Evolutionary conservation across 2,329 filamentous ascomycete genomes (phyloP).

Genomic region (Penicillium polonicum): DNA sequence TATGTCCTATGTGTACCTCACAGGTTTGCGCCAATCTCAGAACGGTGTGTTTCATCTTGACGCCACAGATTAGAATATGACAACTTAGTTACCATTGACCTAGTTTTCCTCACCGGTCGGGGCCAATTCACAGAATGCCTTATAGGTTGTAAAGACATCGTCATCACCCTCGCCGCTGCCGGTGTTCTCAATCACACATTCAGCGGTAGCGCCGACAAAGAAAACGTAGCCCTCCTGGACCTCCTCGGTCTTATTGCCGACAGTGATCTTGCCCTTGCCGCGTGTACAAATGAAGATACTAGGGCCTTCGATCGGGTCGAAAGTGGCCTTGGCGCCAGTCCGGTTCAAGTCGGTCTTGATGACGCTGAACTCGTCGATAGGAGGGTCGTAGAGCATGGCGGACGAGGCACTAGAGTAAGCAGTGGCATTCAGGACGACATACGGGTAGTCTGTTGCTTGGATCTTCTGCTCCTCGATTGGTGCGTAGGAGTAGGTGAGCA

Average conservation of each 20-base stretch:
- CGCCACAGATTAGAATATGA: constrained; percentile 15
- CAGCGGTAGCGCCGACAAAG: constrained; percentile 85
- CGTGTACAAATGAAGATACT: constrained; percentile 90
- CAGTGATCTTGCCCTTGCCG: constrained; percentile 78
- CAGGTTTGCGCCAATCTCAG: constrained; percentile 18
- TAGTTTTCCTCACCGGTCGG: constrained; percentile 41
- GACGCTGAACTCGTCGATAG: constrained; percentile 94
- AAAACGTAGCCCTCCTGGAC: constrained; percentile 72
- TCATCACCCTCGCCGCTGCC: constrained; percentile 53
- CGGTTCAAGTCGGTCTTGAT: constrained; percentile 73
- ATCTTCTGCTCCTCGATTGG: constrained; percentile 96
- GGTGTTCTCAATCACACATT: constrained; percentile 71
- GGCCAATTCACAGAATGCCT: constrained; percentile 89
- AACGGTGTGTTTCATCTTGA: constrained; percentile 15
- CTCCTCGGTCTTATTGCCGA: constrained; percentile 77
- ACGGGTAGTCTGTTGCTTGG: constrained; percentile 78
- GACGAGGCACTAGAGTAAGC: constrained; percentile 77
- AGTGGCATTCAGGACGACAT: constrained; percentile 74
- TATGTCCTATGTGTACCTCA: constrained; percentile 6
- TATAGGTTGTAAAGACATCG: constrained; percentile 81
- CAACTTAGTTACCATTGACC: constrained; percentile 35
- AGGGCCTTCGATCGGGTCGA: constrained; percentile 82
- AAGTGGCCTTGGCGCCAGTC: constrained; percentile 75
- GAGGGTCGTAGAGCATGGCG: constrained; percentile 81
- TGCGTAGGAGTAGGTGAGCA: constrained; percentile 93